Evolutionary conservation across 179 eudicot genomes (phyloP), one percentile per base, ranked within the genome.

Genomic region (Beta corolliflora): DNA sequence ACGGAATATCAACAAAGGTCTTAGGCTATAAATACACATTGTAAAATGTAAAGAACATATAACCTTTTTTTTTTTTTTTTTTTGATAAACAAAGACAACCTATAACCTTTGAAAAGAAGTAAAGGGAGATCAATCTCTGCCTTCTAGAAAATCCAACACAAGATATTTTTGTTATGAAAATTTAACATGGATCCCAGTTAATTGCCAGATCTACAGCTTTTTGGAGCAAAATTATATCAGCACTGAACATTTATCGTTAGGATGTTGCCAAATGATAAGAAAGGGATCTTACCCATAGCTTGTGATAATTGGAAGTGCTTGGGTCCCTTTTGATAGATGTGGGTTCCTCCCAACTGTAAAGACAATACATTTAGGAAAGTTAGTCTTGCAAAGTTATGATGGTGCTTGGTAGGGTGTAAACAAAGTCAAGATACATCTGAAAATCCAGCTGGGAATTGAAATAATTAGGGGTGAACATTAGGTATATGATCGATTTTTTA

Each of bases 261-360:
- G 74, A 44, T 41, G 76, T 58, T 23, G 59, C 69, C 25, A 56
- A 59, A 65, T 53, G 71, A 71, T 61, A 44, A n/a, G 71, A 41
- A 76, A 66, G 64, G 73, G 77, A 75, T 79, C 73, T 44, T 75
- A 73, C 56, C 77, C 72, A 23, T 73, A 66, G 48, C 59, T 66
- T 70, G 65, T 75, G 66, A 53, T 81, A 52, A 64, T 79, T 68
- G 50, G 80, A 7, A 63, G 54, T 29, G 66, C 58, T 66, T 44
- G 78, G 87, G 81, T 4, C 76, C 81, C 79, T 29, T 77, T 61
- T 45, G n/a, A n/a, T n/a, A n/a, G 31, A 21, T n/a, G 87, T 81
- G 81, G 87, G 87, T 73, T 81, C 87, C 79, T 84, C 70, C 79
- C 87, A 84, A 84, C 87, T 84, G 87, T 84, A 81, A 84, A 84